Evolutionary conservation across 805 yeast genomes (phyloP), one percentile per base, ranked within the genome.

Genomic region (Lachancea sp.): DNA sequence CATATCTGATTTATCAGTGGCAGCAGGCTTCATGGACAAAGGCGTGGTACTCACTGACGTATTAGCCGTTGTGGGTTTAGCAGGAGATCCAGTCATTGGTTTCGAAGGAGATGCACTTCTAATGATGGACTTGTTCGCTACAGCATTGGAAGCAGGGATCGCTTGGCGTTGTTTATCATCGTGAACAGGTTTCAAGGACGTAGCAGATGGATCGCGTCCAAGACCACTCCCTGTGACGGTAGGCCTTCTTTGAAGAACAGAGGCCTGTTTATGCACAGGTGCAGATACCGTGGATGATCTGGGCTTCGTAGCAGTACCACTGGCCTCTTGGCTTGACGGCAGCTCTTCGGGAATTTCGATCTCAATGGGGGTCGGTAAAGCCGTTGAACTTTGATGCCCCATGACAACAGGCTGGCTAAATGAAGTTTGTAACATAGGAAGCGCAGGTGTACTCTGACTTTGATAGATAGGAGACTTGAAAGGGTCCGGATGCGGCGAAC

Each of bases 281-380:
- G 55, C 45, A 3, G 68, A 47, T 15, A 62, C 53, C 6, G 69
- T 56, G 18, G 68, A 56, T 4, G 70, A 62, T 19, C 69, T 62
- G 18, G 62, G 64, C 39, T 60, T 62, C 9, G 75, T 61, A 34
- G 68, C 44, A 70, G 57, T 44, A n/a, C 49, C 47, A 10, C 52
- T 49, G 2, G 55, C 40, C 12, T 52, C 53, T 10, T 53, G 38
- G 2, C 60, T 38, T 16, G 56, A 57, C 10, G 69, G 69, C 29
- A 65, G 45, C 38, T 65, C 69, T 49, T 63, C 68, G 1, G 91
- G 91, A 35, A 84, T 85, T 58, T 83, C 90, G 48, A 75, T 76
- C 48, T 75, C 75, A 2, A 82, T 71, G 1, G 87, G 83, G 0
- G 84, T 75, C 9, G 77, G 73, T 15, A 69, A 68, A 33, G 77